These are phyloP conservation scores for Ophiosphaerella narmari DNA, from an alignment of 2,329 filamentous ascomycete species.

Conservation along the genomic window DNA sequence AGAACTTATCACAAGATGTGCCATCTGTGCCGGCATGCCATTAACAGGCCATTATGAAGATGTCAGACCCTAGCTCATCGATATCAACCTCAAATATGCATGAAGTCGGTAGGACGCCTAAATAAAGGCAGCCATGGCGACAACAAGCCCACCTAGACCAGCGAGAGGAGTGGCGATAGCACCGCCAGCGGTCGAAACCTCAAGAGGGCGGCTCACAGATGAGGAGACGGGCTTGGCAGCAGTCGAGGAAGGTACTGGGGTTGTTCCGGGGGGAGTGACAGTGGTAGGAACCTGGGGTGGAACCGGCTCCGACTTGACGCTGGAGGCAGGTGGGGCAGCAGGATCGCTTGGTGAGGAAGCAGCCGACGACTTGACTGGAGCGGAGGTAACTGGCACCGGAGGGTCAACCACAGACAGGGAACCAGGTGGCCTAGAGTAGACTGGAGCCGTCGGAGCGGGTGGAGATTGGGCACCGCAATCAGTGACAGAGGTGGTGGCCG, in stretches of 20 bases:
- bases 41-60: constrained; percentile 3
- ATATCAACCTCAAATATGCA: constrained; percentile 5
- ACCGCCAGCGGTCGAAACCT: constrained; percentile 21
- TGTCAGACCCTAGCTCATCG: constrained; percentile 13
- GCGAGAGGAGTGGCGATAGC: constrained; percentile 22
- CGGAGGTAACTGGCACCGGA: constrained; percentile 5
- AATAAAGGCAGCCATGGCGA: constrained; percentile 23
- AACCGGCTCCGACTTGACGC: constrained; percentile 2
- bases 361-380: constrained; percentile 10
- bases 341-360: constrained; percentile 7
- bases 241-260: constrained; percentile 13
- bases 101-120: constrained; percentile 10
- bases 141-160: constrained; percentile 26
- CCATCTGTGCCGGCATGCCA: constrained; percentile 4
- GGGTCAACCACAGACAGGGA: constrained; percentile 12
- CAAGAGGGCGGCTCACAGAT: constrained; percentile 4
- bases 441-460: constrained; percentile 12
- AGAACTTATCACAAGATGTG: constrained; percentile 11
- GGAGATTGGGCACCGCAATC: constrained; percentile 21
- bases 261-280: constrained; percentile 7
- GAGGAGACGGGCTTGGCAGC: constrained; percentile 13
- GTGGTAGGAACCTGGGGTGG: not conserved
- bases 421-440: constrained; percentile 3
- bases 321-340: constrained; percentile 7
- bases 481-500: constrained; percentile 15